phyloP scores from a whole-genome alignment of 1,284 basidiomycete genomes.

The Ganoderma lingzhi region DNA sequence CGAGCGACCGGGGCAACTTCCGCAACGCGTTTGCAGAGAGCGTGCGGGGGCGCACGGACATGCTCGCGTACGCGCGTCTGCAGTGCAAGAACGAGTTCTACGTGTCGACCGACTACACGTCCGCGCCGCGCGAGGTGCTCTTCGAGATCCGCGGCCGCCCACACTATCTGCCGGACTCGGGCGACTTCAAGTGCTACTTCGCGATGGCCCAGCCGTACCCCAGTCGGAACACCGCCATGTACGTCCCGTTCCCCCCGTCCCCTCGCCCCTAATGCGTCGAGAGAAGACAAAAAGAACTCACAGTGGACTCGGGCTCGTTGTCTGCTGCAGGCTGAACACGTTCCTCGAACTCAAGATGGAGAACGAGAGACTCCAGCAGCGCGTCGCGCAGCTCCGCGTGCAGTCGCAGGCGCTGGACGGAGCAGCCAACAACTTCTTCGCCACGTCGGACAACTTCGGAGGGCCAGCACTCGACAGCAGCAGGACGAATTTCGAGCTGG shows the following conservation, averaged over 20 bases:
- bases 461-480: slow-evolving; percentile 9
- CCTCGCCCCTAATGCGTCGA: not conserved
- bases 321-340: slow-evolving; percentile 67
- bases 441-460: slow-evolving; percentile 25
- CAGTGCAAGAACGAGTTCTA: slow-evolving; percentile 53
- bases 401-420: slow-evolving; percentile 34
- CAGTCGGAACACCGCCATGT: slow-evolving; percentile 76
- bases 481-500: slow-evolving; percentile 20
- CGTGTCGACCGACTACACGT: slow-evolving; percentile 33
- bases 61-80: slow-evolving; percentile 72
- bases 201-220: slow-evolving; percentile 81
- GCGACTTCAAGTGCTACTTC: slow-evolving; percentile 66
- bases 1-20: slow-evolving; percentile 69
- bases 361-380: slow-evolving; percentile 72
- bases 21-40: slow-evolving; percentile 62
- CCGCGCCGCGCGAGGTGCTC: slow-evolving; percentile 58
- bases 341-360: slow-evolving; percentile 82
- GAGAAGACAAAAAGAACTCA: not conserved
- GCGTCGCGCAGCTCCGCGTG: slow-evolving; percentile 53
- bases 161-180: slow-evolving; percentile 46
- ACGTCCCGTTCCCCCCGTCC: slow-evolving; percentile 36
- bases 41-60: slow-evolving; percentile 52
- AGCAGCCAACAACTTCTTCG: slow-evolving; percentile 21
- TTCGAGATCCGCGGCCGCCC: slow-evolving; percentile 81
- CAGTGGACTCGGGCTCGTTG: not conserved